Evolutionary conservation across 2,329 filamentous ascomycete genomes (phyloP).

Genomic region (Thelonectria discophora): DNA sequence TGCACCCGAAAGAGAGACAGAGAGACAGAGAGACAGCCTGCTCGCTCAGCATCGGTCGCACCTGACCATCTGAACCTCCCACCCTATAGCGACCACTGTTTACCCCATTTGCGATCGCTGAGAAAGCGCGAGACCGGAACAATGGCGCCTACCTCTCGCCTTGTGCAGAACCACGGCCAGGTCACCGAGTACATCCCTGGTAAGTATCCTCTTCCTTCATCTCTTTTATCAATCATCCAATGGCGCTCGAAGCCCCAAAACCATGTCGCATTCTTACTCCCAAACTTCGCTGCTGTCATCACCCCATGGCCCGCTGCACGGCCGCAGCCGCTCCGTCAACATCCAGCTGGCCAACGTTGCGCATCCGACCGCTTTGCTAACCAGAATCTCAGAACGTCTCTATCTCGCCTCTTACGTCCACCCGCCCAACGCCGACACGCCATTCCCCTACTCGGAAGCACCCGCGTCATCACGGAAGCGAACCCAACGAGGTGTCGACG

Average conservation of each 20-base stretch:
- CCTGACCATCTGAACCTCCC: slow-evolving; percentile 8
- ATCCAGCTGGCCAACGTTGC: slow-evolving; percentile 15
- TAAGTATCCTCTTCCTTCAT: slow-evolving; percentile 68
- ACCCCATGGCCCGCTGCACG: slow-evolving; percentile 22
- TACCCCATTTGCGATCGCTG: slow-evolving; percentile 3
- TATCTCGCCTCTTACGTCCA: slow-evolving; percentile 94
- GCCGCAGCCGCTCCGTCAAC: slow-evolving; percentile 13
- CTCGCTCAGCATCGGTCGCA: slow-evolving; percentile 9
- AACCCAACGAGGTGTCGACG: slow-evolving; percentile 65
- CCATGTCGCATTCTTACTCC: slow-evolving; percentile 47
- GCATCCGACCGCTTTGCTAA: slow-evolving; percentile 38
- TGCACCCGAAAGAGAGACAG: no score
- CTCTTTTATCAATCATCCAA: slow-evolving; percentile 17
- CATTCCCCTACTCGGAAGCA: slow-evolving; percentile 88
- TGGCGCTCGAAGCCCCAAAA: slow-evolving; percentile 23
- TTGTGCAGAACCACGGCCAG: slow-evolving; percentile 75
- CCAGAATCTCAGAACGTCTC: slow-evolving; percentile 75
- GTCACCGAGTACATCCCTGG: slow-evolving; percentile 97
- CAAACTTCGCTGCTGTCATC: slow-evolving; percentile 6
- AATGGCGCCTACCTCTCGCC: slow-evolving; percentile 62
- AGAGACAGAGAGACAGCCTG: background rate
- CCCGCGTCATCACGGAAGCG: slow-evolving; percentile 53
- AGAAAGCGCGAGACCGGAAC: slow-evolving; percentile 42
- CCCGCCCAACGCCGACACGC: slow-evolving; percentile 80
- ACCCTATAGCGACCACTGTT: slow-evolving; percentile 12